phyloP scores from a whole-genome alignment of 805 yeast species.

The Blastobotrys mokoenaii region DNA sequence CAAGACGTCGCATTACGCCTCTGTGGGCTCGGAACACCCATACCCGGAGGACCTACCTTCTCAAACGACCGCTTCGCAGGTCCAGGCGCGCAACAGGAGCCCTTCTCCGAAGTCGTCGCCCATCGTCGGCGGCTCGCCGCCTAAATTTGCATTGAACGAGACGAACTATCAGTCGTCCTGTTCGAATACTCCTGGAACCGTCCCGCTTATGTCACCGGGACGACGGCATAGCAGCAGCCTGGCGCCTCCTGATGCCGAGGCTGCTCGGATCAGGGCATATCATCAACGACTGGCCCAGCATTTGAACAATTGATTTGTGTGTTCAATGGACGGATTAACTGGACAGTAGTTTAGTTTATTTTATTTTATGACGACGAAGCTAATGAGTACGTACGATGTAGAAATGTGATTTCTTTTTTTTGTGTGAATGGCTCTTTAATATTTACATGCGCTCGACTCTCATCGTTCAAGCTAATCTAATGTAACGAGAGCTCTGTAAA shows the following conservation, averaged over 20 bases:
- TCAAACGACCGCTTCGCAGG: background rate
- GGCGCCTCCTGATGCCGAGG: background rate
- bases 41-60: conserved; percentile 16
- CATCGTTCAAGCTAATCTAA: too few relatives aligned
- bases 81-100: conserved; percentile 2
- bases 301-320: background rate
- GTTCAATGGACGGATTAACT: too few relatives aligned
- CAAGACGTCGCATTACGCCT: conserved; percentile 24
- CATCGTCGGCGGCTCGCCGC: background rate
- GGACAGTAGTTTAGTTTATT: background rate
- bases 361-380: background rate
- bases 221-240: background rate
- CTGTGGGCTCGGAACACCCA: conserved; percentile 23
- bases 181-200: conserved; percentile 2
- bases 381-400: too few relatives aligned
- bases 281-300: background rate
- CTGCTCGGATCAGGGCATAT: background rate
- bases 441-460: too few relatives aligned
- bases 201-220: conserved; percentile 3
- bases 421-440: background rate
- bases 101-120: conserved; percentile 8
- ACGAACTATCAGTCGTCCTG: background rate
- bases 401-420: too few relatives aligned
- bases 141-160: background rate
- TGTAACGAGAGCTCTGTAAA: too few relatives aligned